Conservation (phyloP, 306 rosid genomes). For the Dalbergia cultrata region DNA sequence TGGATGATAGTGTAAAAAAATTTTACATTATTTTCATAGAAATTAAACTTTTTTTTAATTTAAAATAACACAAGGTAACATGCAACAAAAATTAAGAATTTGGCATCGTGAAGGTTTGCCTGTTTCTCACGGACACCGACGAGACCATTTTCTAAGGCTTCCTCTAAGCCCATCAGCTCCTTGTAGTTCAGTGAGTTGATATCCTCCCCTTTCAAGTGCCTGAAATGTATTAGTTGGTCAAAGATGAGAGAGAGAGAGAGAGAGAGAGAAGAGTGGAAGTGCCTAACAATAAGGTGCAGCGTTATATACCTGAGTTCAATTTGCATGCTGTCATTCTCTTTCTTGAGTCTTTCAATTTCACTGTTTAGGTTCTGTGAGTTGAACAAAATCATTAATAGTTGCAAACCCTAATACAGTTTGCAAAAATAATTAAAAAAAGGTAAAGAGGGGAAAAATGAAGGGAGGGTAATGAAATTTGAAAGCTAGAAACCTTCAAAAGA, state of each 20-base stretch:
- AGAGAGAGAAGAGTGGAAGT: background rate
- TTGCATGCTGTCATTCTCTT: constrained; percentile 84
- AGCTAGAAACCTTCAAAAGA: constrained; percentile 30
- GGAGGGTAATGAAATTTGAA: background rate
- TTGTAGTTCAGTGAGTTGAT: constrained; percentile 47
- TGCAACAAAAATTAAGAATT: background rate
- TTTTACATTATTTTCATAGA: no score
- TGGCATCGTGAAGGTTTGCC: constrained; percentile 28
- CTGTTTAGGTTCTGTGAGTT: constrained; percentile 63
- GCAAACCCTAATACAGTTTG: constrained; percentile 19
- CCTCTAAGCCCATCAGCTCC: constrained; percentile 43
- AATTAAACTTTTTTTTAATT: no score
- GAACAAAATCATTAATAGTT: constrained; percentile 1
- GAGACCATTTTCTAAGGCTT: constrained; percentile 39
- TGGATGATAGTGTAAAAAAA: no score
- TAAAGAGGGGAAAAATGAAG: background rate
- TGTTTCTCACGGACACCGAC: constrained; percentile 37
- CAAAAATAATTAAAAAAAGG: background rate
- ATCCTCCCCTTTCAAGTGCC: constrained; percentile 62
- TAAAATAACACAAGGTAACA: background rate
- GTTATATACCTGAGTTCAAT: constrained; percentile 64
- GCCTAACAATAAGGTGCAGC: background rate
- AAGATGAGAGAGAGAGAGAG: background rate
- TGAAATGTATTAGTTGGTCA: constrained; percentile 31
- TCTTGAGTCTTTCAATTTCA: constrained; percentile 77